Conservation (phyloP, 2,329 filamentous ascomycete species). For the Colletotrichum agaves region DNA sequence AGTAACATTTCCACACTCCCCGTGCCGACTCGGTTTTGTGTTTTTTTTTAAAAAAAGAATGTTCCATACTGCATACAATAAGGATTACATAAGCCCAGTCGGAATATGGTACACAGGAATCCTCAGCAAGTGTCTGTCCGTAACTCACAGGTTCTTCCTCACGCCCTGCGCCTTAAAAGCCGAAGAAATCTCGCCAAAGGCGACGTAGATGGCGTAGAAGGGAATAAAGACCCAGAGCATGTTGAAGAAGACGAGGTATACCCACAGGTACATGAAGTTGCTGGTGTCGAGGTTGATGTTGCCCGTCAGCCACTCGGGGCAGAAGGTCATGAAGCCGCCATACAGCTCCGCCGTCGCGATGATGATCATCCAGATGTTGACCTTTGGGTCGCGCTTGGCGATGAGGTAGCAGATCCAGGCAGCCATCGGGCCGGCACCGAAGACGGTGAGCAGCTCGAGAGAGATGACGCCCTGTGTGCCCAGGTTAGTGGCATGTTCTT, state of each 20-base stretch:
- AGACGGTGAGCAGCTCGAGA: conserved; percentile 73
- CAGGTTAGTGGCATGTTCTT: neutral
- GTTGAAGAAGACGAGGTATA: conserved; percentile 77
- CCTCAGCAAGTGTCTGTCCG: no score
- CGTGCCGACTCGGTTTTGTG: no score
- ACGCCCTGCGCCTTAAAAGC: conserved; percentile 56
- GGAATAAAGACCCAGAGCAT: conserved; percentile 74
- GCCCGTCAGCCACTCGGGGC: conserved; percentile 73
- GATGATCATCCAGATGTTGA: conserved; percentile 71
- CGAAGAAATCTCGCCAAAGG: conserved; percentile 63
- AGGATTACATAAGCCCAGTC: no score
- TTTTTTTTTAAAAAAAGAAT: no score
- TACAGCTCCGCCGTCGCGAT: conserved; percentile 75
- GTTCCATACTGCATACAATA: no score
- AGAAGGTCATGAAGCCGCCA: conserved; percentile 78
- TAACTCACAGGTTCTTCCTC: conserved; percentile 44
- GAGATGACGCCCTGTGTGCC: conserved; percentile 64
- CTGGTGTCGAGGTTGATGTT: conserved; percentile 71
- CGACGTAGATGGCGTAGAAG: conserved; percentile 66
- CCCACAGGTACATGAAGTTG: conserved; percentile 76
- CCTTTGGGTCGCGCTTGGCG: conserved; percentile 62
- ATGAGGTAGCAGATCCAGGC: conserved; percentile 70
- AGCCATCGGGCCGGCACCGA: conserved; percentile 70
- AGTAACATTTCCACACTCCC: no score
- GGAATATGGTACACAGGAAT: no score